These are phyloP conservation scores for Echeveria elegans DNA, from an alignment of 164 flowering plant genomes.

Conservation along the genomic window DNA sequence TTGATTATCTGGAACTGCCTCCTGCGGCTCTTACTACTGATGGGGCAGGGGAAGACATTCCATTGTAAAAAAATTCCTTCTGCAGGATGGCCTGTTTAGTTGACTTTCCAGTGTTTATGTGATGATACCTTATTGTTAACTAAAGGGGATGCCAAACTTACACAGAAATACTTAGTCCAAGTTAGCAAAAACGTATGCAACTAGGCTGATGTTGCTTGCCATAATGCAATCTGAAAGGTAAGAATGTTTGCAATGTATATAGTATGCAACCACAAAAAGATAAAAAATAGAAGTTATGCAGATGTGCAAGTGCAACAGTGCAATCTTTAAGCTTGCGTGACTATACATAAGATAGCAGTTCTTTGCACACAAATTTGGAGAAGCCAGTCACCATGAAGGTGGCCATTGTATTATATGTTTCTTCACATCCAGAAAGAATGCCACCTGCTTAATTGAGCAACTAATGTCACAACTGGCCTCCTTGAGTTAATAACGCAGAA, in stretches of 20 bases:
- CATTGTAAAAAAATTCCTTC: background rate
- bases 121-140: too few species aligned
- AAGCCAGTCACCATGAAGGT: background rate
- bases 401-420: too few species aligned
- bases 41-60: slow-evolving; percentile 19
- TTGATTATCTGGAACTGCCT: slow-evolving; percentile 62
- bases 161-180: too few species aligned
- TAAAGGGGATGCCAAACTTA: too few species aligned
- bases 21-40: slow-evolving; percentile 19
- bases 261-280: background rate
- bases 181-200: too few species aligned
- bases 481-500: background rate
- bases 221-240: too few species aligned
- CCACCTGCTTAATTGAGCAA: background rate
- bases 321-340: background rate
- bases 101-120: too few species aligned
- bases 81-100: too few species aligned
- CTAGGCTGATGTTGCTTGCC: too few species aligned
- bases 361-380: background rate
- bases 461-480: background rate
- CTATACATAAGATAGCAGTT: background rate
- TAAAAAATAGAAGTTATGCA: background rate
- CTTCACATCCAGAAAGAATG: background rate
- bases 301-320: background rate
- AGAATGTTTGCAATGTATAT: background rate